Conservation (phyloP, 2,329 filamentous ascomycete genomes). For the Pseudocercospora vitis region DNA sequence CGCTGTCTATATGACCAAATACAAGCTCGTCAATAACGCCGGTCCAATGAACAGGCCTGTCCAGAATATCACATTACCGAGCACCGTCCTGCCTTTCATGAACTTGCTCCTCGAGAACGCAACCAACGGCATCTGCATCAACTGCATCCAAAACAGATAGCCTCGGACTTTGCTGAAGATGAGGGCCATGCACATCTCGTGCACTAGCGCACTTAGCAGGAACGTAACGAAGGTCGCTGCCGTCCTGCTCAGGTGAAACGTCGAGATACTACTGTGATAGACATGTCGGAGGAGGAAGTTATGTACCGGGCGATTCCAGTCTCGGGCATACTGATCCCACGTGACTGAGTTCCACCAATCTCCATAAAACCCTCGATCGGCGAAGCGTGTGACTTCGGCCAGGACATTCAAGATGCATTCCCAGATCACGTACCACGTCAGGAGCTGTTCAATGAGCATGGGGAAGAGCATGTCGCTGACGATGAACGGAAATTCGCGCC, state of each 20-base stretch:
- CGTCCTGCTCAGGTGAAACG: constrained; percentile 67
- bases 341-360: constrained; percentile 51
- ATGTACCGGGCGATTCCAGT: constrained; percentile 81
- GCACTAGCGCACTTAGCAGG: constrained; percentile 67
- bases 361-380: constrained; percentile 51
- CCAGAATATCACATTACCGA: constrained; percentile 79
- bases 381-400: constrained; percentile 73
- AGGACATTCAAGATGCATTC: constrained; percentile 66
- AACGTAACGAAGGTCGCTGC: constrained; percentile 76
- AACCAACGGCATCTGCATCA: constrained; percentile 72
- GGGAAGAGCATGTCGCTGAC: constrained; percentile 75
- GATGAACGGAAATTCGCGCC: constrained; percentile 71
- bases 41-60: constrained; percentile 74
- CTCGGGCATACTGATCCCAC: constrained; percentile 75
- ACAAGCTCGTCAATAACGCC: constrained; percentile 59
- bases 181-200: constrained; percentile 78
- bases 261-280: constrained; percentile 74
- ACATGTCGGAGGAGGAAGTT: constrained; percentile 76
- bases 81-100: constrained; percentile 60
- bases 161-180: constrained; percentile 75
- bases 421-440: constrained; percentile 82
- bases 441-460: constrained; percentile 74
- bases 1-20: constrained; percentile 41
- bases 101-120: constrained; percentile 65
- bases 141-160: constrained; percentile 70